Percentiles rank a stretch among this genome's conserved stretches.
Conservation (phyloP, 352 stramenopile species). For the Aphanomyces stellatus region DNA sequence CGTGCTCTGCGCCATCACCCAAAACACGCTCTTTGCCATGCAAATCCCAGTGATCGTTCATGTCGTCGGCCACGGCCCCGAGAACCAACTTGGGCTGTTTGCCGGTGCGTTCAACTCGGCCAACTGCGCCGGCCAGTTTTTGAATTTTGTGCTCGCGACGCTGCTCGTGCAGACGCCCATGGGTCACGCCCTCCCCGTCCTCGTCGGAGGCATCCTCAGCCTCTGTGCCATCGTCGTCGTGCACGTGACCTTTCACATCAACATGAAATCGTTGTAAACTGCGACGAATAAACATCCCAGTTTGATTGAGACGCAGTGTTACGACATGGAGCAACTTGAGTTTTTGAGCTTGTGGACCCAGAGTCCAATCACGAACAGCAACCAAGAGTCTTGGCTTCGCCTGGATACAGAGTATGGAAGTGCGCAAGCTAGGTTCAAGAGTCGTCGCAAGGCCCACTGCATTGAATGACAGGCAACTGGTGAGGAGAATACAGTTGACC, state of each 20-base stretch:
- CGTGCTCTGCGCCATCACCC: conserved; percentile 29
- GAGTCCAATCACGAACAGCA: too few species aligned
- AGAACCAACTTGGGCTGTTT: conserved; percentile 23
- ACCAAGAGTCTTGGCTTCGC: too few species aligned
- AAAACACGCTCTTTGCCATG: conserved; percentile 46
- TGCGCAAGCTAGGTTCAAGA: too few species aligned
- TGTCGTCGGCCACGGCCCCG: conserved; percentile 34
- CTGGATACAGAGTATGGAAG: too few species aligned
- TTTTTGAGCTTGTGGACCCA: too few species aligned
- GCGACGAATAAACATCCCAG: too few species aligned
- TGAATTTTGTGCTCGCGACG: conserved; percentile 23
- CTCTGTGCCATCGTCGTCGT: conserved; percentile 12
- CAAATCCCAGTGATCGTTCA: conserved; percentile 64
- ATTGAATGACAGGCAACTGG: too few species aligned
- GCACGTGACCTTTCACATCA: conserved; percentile 15
- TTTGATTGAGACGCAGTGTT: too few species aligned
- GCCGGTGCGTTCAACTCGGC: conserved; percentile 23
- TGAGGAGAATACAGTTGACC: too few species aligned
- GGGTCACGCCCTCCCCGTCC: conserved; percentile 22
- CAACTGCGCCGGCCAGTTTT: conserved; percentile 21
- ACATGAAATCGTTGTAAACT: conserved; percentile 20
- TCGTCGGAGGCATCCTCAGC: conserved; percentile 22
- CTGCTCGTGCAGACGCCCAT: conserved; percentile 21
- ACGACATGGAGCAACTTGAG: too few species aligned
- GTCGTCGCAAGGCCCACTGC: too few species aligned